phyloP scores from a whole-genome alignment of 2,329 filamentous ascomycete genomes.

The Penicillium sp. region DNA sequence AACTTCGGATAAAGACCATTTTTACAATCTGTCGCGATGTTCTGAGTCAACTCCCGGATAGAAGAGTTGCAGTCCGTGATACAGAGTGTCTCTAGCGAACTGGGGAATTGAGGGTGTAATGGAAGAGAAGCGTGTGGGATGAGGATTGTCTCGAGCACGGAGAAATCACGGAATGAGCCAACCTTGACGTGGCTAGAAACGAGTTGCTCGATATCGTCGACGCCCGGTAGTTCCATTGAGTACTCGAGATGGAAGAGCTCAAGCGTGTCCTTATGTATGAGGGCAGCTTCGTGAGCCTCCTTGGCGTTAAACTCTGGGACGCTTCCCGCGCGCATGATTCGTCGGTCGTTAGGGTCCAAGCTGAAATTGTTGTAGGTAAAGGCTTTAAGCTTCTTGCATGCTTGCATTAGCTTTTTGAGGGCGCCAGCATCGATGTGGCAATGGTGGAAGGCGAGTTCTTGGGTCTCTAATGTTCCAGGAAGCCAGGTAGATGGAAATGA shows the following conservation, averaged over 20 bases:
- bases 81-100: constrained; percentile 13
- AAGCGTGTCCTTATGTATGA: constrained; percentile 22
- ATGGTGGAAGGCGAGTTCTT: background rate
- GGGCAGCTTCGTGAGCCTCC: constrained; percentile 14
- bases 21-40: constrained; percentile 21
- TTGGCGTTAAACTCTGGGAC: constrained; percentile 15
- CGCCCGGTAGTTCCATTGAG: background rate
- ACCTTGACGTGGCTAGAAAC: constrained; percentile 10
- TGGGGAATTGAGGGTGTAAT: constrained; percentile 20
- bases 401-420: constrained; percentile 1
- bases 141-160: constrained; percentile 13
- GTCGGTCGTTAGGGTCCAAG: background rate
- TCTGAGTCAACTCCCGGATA: constrained; percentile 14
- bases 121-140: constrained; percentile 23
- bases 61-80: constrained; percentile 26
- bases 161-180: constrained; percentile 23
- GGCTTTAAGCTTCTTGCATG: constrained; percentile 3
- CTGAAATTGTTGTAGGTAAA: constrained; percentile 17
- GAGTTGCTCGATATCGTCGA: constrained; percentile 4
- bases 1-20: constrained; percentile 21
- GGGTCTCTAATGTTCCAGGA: background rate
- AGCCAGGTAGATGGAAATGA: constrained; percentile 11
- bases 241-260: constrained; percentile 16
- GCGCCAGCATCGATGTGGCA: constrained; percentile 3
- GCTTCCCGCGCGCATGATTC: background rate